Conservation (phyloP, 1,284 basidiomycete genomes). For the Ustilago curta region DNA sequence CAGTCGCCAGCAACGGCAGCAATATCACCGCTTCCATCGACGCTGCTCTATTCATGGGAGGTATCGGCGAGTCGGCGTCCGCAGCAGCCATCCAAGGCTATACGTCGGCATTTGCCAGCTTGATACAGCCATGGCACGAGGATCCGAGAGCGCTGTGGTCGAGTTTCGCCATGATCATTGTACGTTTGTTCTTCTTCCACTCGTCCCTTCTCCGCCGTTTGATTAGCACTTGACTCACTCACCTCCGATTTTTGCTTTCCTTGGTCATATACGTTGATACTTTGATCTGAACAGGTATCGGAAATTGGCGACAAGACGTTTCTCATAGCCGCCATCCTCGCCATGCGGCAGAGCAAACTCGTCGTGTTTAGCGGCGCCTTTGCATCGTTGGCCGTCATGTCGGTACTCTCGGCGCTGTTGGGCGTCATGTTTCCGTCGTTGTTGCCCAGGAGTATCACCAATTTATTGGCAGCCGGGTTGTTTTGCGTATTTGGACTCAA, state of each 20-base stretch:
- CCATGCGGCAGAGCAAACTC: conserved; percentile 88
- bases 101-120: not conserved
- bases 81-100: conserved; percentile 3
- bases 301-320: conserved; percentile 94
- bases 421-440: conserved; percentile 65
- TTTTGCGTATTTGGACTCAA: conserved; percentile 65
- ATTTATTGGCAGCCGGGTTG: conserved; percentile 78
- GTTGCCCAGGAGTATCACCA: conserved; percentile 75
- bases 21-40: no score
- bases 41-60: conserved; percentile 11
- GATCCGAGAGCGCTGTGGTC: conserved; percentile 53
- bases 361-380: conserved; percentile 92
- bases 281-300: conserved; percentile 63
- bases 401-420: conserved; percentile 63
- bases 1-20: no score
- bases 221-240: no score
- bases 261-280: no score
- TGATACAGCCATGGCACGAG: conserved; percentile 30
- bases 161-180: conserved; percentile 54
- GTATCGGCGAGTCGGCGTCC: conserved; percentile 14
- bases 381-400: conserved; percentile 87
- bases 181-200: not conserved
- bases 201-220: no score
- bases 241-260: no score
- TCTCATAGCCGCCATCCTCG: conserved; percentile 94